These are phyloP conservation scores for Phaeoacremonium minimum DNA, from an alignment of 2,329 filamentous ascomycete species.

Conservation along the genomic window DNA sequence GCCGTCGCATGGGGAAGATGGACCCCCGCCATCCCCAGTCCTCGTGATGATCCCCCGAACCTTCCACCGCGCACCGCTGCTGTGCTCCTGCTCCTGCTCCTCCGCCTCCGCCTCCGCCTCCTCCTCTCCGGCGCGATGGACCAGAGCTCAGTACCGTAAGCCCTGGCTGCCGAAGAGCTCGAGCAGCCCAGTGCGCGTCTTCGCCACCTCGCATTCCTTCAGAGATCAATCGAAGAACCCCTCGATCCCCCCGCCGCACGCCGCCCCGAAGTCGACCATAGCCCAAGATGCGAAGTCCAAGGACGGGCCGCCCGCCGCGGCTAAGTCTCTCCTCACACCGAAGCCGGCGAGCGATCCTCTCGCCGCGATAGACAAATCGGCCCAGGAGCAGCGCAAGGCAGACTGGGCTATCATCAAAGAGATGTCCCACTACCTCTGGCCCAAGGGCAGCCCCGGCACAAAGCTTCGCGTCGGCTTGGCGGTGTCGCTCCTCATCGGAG, in stretches of 20 bases:
- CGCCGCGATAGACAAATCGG: conserved; percentile 62
- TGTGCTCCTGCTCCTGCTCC: not conserved
- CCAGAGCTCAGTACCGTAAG: not conserved
- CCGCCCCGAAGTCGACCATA: not conserved
- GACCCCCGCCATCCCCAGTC: not conserved
- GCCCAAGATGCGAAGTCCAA: not conserved
- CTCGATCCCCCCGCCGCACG: not conserved
- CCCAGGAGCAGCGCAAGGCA: conserved; percentile 87
- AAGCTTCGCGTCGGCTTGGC: conserved; percentile 82
- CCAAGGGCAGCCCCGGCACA: conserved; percentile 78
- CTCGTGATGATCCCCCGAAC: not conserved
- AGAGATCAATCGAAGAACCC: not conserved
- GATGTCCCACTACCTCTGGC: conserved; percentile 95
- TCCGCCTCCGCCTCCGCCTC: no score
- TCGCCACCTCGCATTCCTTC: not conserved
- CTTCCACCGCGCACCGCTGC: not conserved
- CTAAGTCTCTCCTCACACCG: not conserved
- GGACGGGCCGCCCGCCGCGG: not conserved
- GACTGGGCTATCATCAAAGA: conserved; percentile 99
- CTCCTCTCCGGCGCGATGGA: no score
- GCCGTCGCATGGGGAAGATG: not conserved
- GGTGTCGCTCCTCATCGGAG: conserved; percentile 77
- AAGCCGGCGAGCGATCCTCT: conserved; percentile 43
- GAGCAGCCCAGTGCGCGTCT: not conserved
- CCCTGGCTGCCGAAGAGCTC: not conserved